Percentiles rank a stretch among this genome's conserved stretches.
phyloP scores from a whole-genome alignment of 345 rosid genomes.

The Citrus unshiu region DNA sequence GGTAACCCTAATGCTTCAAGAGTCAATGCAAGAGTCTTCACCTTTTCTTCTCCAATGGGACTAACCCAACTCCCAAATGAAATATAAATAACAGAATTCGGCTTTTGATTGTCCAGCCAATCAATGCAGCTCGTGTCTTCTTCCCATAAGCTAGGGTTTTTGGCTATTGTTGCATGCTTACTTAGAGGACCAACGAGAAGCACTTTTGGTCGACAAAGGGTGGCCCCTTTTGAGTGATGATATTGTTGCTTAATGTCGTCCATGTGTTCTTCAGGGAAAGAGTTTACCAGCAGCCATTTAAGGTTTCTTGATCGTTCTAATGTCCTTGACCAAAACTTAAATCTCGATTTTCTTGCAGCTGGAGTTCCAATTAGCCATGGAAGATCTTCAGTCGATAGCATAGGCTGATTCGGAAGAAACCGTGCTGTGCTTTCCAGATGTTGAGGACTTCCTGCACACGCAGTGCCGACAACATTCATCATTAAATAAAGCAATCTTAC shows the following conservation, averaged over 20 bases:
- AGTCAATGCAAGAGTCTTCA: slow-evolving; percentile 44
- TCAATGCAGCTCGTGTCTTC: slow-evolving; percentile 61
- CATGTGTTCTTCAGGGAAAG: slow-evolving; percentile 47
- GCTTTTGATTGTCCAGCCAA: slow-evolving; percentile 57
- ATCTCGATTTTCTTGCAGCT: slow-evolving; percentile 51
- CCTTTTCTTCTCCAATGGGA: slow-evolving; percentile 59
- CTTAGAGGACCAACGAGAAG: slow-evolving; percentile 48
- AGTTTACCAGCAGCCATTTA: slow-evolving; percentile 57
- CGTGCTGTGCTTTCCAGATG: slow-evolving; percentile 21
- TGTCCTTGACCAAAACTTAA: slow-evolving; percentile 69
- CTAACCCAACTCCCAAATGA: slow-evolving; percentile 91
- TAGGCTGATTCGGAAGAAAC: slow-evolving; percentile 34
- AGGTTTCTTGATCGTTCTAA: slow-evolving; percentile 47
- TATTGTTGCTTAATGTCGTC: not conserved
- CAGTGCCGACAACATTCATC: not conserved
- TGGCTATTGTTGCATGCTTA: slow-evolving; percentile 19
- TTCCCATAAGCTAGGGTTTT: slow-evolving; percentile 55
- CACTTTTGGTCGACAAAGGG: slow-evolving; percentile 18
- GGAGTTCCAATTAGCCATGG: slow-evolving; percentile 78
- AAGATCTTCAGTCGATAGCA: slow-evolving; percentile 53
- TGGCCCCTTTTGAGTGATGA: not conserved
- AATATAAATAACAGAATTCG: slow-evolving; percentile 50
- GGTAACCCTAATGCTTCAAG: slow-evolving; percentile 45
- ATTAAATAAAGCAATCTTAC: too few relatives aligned
- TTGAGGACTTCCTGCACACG: slow-evolving; percentile 44